Percentiles rank a stretch among this genome's conserved stretches.
Evolutionary conservation across 768 basidiomycete genomes (phyloP).

Genomic region (Polyporus arcularius): DNA sequence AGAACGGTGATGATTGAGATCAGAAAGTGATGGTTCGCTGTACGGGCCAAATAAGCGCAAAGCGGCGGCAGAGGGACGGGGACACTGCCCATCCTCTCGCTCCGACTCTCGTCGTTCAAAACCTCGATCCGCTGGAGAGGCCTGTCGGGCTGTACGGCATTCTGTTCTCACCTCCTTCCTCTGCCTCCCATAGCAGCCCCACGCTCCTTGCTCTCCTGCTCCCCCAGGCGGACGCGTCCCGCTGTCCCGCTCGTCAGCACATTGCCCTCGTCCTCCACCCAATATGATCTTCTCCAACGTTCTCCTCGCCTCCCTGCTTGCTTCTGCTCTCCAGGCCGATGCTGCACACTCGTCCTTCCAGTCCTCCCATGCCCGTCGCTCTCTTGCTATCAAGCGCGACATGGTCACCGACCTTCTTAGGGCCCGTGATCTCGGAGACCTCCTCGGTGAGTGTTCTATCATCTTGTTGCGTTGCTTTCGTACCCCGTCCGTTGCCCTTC

Average conservation of each 20-base stretch:
- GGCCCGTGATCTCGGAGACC: slow-evolving; percentile 10
- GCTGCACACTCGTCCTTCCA: slow-evolving; percentile 43
- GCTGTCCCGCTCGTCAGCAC: slow-evolving; percentile 35
- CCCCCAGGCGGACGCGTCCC: slow-evolving; percentile 32
- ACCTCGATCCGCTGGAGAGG: background rate
- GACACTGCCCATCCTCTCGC: background rate
- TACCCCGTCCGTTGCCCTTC: background rate
- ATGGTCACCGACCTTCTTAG: slow-evolving; percentile 16
- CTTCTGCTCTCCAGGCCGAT: slow-evolving; percentile 29
- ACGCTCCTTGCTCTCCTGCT: slow-evolving; percentile 41
- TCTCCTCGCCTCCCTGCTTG: slow-evolving; percentile 27
- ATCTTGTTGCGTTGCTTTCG: background rate
- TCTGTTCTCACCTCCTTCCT: slow-evolving; percentile 7
- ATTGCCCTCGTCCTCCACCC: slow-evolving; percentile 22
- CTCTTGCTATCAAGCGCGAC: slow-evolving; percentile 26
- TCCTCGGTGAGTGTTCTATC: slow-evolving; percentile 22
- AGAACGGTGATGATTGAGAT: slow-evolving; percentile 9
- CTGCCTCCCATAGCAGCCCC: slow-evolving; percentile 32
- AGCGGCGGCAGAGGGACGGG: background rate
- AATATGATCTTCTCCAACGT: slow-evolving; percentile 15
- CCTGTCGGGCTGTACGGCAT: background rate
- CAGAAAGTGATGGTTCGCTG: background rate
- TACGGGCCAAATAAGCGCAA: background rate
- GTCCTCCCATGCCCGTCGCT: slow-evolving; percentile 38
- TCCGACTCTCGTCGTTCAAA: background rate